These are phyloP conservation scores for Xylaria polymorpha DNA, from an alignment of 2,329 filamentous ascomycete genomes.

Conservation along the genomic window DNA sequence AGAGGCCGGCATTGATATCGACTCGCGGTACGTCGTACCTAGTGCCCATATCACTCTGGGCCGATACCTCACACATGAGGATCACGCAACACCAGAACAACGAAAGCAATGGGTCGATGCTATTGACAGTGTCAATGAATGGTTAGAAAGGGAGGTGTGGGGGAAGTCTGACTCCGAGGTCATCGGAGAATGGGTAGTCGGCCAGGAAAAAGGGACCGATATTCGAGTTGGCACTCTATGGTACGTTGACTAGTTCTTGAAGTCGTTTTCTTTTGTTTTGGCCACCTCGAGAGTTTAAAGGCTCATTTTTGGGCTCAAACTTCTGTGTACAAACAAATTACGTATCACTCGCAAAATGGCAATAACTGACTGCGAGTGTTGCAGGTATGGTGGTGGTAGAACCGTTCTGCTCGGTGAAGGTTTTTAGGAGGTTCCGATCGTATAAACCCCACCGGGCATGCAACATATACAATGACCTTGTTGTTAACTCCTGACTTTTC, in stretches of 20 bases:
- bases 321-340: neutral
- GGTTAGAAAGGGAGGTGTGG: conserved; percentile 79
- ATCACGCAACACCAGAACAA: conserved; percentile 69
- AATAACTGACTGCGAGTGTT: conserved; percentile 16
- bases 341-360: conserved; percentile 1
- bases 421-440: conserved; percentile 55
- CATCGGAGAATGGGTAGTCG: conserved; percentile 84
- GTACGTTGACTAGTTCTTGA: conserved; percentile 49
- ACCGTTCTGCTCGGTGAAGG: conserved; percentile 73
- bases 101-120: conserved; percentile 73
- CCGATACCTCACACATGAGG: conserved; percentile 77
- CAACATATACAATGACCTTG: neutral
- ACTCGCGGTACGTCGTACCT: conserved; percentile 86
- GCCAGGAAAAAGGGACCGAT: conserved; percentile 84
- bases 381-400: conserved; percentile 78
- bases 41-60: conserved; percentile 91
- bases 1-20: conserved; percentile 74
- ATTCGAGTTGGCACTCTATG: conserved; percentile 80
- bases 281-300: neutral
- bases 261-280: neutral
- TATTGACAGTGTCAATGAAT: conserved; percentile 81
- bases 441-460: neutral
- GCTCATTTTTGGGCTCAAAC: neutral
- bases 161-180: conserved; percentile 58
- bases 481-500: neutral